phyloP scores from a whole-genome alignment of 345 rosid genomes.

The Erodium maritimum region DNA sequence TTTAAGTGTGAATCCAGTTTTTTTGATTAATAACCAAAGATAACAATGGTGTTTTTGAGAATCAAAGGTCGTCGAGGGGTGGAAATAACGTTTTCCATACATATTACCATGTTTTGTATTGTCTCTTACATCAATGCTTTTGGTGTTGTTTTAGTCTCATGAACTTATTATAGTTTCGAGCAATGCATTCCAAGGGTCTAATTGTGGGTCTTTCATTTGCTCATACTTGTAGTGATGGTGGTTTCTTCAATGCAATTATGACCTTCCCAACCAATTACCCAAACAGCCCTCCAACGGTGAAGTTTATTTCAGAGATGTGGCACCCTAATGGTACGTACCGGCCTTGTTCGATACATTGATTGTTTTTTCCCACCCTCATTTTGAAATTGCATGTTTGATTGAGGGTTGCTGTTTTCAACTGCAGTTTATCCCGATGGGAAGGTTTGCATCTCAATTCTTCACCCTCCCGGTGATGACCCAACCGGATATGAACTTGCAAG shows the following conservation, averaged over 20 bases:
- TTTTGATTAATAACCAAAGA: too few relatives aligned
- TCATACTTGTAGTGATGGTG: slow-evolving; percentile 59
- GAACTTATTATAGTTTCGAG: too few relatives aligned
- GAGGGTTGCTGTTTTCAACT: slow-evolving; percentile 4
- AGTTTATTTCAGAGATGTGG: slow-evolving; percentile 91
- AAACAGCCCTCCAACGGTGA: slow-evolving; percentile 76
- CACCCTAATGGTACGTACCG: slow-evolving; percentile 76
- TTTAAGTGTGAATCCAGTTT: too few relatives aligned
- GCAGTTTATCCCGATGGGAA: slow-evolving; percentile 86
- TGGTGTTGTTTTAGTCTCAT: too few relatives aligned
- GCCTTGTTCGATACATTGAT: neutral
- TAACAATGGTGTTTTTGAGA: too few relatives aligned
- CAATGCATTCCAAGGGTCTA: too few relatives aligned
- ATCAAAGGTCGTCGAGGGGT: too few relatives aligned
- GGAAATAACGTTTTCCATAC: too few relatives aligned
- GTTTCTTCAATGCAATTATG: slow-evolving; percentile 89
- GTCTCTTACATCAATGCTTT: neutral
- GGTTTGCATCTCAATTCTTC: slow-evolving; percentile 95
- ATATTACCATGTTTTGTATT: neutral
- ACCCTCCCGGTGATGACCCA: slow-evolving; percentile 98
- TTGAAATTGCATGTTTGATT: neutral
- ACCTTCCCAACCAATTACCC: slow-evolving; percentile 90
- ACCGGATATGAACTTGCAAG: slow-evolving; percentile 96
- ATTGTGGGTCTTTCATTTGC: too few relatives aligned
- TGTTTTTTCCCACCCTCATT: neutral